Evolutionary conservation across 257 asterid species (phyloP).

Genomic region (Nicotiana tabacum): DNA sequence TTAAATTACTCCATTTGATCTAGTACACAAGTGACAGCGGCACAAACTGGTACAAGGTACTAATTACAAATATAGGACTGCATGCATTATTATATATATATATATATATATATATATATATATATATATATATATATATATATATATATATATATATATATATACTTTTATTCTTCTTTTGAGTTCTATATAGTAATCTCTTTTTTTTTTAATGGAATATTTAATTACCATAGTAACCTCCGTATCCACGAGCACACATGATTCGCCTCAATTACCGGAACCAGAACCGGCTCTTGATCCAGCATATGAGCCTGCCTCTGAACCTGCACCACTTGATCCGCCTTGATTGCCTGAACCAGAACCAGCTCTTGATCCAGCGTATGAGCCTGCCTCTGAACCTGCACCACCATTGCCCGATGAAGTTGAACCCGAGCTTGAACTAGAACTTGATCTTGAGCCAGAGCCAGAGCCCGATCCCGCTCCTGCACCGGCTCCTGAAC

Average conservation of each 20-base stretch:
- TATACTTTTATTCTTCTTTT: neutral
- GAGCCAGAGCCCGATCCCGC: constrained; percentile 26
- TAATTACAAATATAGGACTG: neutral
- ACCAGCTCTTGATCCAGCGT: constrained; percentile 60
- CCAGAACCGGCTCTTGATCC: constrained; percentile 68
- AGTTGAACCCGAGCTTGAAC: constrained; percentile 15
- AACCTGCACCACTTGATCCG: constrained; percentile 30
- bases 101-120: neutral
- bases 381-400: constrained; percentile 61
- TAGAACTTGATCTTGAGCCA: constrained; percentile 17
- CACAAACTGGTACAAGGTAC: neutral
- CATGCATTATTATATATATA: neutral
- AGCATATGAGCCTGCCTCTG: constrained; percentile 59
- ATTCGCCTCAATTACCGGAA: constrained; percentile 10
- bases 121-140: neutral
- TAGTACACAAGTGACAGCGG: neutral
- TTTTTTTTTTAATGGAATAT: neutral
- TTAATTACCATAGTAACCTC: neutral
- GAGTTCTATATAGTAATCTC: too few relatives aligned
- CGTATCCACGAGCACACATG: neutral
- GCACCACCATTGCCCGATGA: constrained; percentile 26
- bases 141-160: neutral
- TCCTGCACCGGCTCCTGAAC: constrained; percentile 25
- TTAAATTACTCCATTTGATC: neutral
- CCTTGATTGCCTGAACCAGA: constrained; percentile 27